Base-by-base conservation (phyloP, 768 basidiomycete species). In the Tricholoma flavovirens region DNA sequence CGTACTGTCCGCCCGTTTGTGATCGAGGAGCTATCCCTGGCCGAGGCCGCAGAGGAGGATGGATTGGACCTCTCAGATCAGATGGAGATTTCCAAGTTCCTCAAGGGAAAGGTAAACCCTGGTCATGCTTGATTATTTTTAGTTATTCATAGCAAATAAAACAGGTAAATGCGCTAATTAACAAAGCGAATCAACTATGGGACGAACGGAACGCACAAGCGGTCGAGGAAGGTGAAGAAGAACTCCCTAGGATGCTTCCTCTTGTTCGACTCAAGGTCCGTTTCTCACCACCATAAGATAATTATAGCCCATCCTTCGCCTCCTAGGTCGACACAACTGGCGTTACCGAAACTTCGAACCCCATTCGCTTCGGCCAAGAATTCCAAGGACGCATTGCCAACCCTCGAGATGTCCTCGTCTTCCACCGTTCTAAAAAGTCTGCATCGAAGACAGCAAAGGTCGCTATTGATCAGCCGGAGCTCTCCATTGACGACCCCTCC, bases 1-100 rank as follows among this genome's bases (percentile, higher is more conserved):
- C 87, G 91, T 24, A 96, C 91, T 5, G 94, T 98, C 38, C 83
- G 97, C 6, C 97, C 97, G 1, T 98, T 98, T 66, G 88, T 97
- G 29, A 79, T 97, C 54, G 89, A 93, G 58, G 88, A 93, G 55
- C 69, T 98, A 21, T 69, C 81, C 14, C 75, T 99, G 12, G 73
- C 73, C n/a, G 89, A 91, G 29, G 84, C 78, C 1, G 87, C 90
- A 0, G 91, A 93, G 50, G 83, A 88, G 55, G 85, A 88, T 46
- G 83, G 79, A 0, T 76, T 93, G 40, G 84, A 94, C 59, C 70
- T 95, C 40, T 81, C 80, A 15, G 91, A 94, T 65, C 87, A 90
- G 67, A 86, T 91, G 61, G 86, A 83, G 49, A 89, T 98, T 26
- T 82, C 83, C 15, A 90, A 90, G 64, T 94, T 78, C 68, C 76